Evolutionary conservation across 2,329 filamentous ascomycete genomes (phyloP).

Genomic region (Ceratocystiopsis minuta): DNA sequence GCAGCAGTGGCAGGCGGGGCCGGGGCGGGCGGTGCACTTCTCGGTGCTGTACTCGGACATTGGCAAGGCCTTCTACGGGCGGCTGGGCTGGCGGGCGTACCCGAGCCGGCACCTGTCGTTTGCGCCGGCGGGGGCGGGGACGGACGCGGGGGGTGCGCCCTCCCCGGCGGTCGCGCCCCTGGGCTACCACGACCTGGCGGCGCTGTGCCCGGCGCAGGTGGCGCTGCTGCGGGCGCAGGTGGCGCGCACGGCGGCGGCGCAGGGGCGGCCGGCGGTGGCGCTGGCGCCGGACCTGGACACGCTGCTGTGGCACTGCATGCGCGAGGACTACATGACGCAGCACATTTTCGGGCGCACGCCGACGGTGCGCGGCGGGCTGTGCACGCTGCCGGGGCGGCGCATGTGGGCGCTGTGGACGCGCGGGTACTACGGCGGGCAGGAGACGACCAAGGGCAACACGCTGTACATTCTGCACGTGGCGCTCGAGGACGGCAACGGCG

Average conservation of each 20-base stretch:
- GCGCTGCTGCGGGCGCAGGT: constrained; percentile 37
- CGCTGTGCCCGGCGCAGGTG: constrained; percentile 48
- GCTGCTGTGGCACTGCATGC: constrained; percentile 59
- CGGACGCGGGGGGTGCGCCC: constrained; percentile 10
- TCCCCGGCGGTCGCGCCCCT: constrained; percentile 35
- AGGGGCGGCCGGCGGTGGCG: constrained; percentile 32
- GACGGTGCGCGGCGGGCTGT: constrained; percentile 51
- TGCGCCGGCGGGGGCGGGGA: constrained; percentile 17
- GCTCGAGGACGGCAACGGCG: constrained; percentile 36
- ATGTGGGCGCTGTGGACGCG: constrained; percentile 61
- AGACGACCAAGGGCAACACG: constrained; percentile 41
- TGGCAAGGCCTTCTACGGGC: constrained; percentile 64
- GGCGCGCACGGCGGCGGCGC: constrained; percentile 1
- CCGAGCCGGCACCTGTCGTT: constrained; percentile 56
- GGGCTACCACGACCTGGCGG: constrained; percentile 38
- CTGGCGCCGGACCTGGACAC: constrained; percentile 49
- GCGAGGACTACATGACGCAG: constrained; percentile 61
- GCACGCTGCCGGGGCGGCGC: constrained; percentile 31
- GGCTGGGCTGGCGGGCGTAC: constrained; percentile 59
- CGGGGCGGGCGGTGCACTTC: constrained; percentile 31
- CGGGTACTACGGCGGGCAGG: constrained; percentile 40
- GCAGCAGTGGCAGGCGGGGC: constrained; percentile 18
- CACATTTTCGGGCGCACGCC: constrained; percentile 41
- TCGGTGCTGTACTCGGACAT: constrained; percentile 78
- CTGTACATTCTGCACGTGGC: constrained; percentile 53